phyloP scores from a whole-genome alignment of 495 filamentous ascomycete genomes.

The Zalerion maritima region DNA sequence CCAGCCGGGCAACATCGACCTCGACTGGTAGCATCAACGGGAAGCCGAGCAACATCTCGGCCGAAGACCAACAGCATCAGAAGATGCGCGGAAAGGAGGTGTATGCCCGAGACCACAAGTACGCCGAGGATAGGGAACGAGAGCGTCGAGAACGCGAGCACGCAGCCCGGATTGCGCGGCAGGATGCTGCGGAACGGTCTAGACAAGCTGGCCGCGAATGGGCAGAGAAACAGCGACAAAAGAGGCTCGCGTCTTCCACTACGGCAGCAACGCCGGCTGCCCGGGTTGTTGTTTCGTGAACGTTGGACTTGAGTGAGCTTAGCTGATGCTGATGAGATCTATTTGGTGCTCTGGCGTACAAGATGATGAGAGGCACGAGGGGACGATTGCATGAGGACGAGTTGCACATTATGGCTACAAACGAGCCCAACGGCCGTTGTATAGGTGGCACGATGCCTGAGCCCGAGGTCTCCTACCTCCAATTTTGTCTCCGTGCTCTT shows the following conservation, averaged over 20 bases:
- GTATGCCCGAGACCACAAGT: conserved; percentile 39
- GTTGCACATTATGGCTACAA: too few relatives aligned
- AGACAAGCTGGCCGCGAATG: conserved; percentile 49
- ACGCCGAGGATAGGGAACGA: conserved; percentile 32
- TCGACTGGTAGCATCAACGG: conserved; percentile 24
- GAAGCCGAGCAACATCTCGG: conserved; percentile 30
- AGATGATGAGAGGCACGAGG: too few relatives aligned
- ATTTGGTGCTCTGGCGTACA: too few relatives aligned
- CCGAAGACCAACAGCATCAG: conserved; percentile 35
- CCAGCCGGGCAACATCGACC: conserved; percentile 20
- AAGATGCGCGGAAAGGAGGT: conserved; percentile 44
- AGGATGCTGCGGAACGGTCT: conserved; percentile 51
- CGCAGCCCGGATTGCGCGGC: conserved; percentile 40
- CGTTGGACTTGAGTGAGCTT: neutral
- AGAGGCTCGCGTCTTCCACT: conserved; percentile 12
- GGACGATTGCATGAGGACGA: too few relatives aligned
- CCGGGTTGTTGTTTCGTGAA: neutral
- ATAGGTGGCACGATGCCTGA: too few relatives aligned
- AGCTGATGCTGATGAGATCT: neutral
- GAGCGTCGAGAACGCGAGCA: conserved; percentile 41
- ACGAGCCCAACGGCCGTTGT: too few relatives aligned
- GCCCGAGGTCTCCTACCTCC: too few relatives aligned
- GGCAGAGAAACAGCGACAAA: conserved; percentile 49
- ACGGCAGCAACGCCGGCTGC: neutral
- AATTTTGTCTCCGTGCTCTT: too few relatives aligned